Evolutionary conservation across 2,329 filamentous ascomycete genomes (phyloP).

Genomic region (Pleomassaria siparia): DNA sequence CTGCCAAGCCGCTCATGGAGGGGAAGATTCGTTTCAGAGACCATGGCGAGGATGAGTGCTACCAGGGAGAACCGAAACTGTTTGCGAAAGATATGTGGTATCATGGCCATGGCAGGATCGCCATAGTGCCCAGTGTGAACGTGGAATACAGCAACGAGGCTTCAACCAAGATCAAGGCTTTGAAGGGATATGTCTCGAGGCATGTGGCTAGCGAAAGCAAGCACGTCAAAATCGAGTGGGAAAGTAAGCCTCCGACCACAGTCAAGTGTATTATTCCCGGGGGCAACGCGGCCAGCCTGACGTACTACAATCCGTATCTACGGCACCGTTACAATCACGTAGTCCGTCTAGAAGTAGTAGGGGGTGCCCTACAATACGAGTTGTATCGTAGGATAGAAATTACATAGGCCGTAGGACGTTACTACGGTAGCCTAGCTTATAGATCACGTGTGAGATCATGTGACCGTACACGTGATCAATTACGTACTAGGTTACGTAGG

Average conservation of each 20-base stretch:
- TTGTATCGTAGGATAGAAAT: no score
- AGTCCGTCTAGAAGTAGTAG: no score
- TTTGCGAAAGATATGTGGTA: constrained; percentile 60
- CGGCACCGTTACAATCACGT: no score
- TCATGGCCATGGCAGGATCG: constrained; percentile 50
- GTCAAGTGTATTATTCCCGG: constrained; percentile 57
- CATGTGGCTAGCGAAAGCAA: constrained; percentile 37
- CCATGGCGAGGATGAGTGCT: constrained; percentile 49
- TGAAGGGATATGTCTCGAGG: constrained; percentile 53
- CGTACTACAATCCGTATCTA: no score
- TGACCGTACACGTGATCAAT: no score
- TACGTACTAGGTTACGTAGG: no score
- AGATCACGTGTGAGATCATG: no score
- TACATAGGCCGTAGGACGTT: no score
- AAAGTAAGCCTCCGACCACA: constrained; percentile 46
- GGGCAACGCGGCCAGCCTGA: no score
- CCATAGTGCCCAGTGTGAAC: constrained; percentile 59
- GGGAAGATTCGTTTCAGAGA: constrained; percentile 50
- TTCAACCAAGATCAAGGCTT: constrained; percentile 50
- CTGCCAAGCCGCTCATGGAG: constrained; percentile 51
- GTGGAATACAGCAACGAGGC: constrained; percentile 56
- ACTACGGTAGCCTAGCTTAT: no score
- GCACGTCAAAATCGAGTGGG: constrained; percentile 47
- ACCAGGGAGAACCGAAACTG: constrained; percentile 57
- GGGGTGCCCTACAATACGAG: no score